Evolutionary conservation across 2,329 filamentous ascomycete genomes (phyloP), one percentile per base, ranked within the genome.

Genomic region (Venturia aucupariae): DNA sequence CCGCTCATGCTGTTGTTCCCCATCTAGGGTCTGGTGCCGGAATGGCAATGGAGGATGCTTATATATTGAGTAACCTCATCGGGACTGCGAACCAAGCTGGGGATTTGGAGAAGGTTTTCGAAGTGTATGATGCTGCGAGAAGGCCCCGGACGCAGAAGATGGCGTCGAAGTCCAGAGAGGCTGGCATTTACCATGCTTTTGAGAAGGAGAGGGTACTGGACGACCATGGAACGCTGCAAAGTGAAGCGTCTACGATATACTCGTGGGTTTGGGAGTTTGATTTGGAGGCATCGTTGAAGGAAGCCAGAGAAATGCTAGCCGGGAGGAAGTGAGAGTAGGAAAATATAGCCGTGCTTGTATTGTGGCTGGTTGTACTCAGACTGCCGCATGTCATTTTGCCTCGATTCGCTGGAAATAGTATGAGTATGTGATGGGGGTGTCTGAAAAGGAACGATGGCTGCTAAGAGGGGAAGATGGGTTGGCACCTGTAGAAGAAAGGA

Each of bases 11-110:
- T 0, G 71, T 72, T 0, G 72, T 74, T 0, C 75, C 75, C 0
- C 74, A 73, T 54, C 73, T 76, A 57, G 75, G 75, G 8, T 71
- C 74, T 3, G 75, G 75, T 0, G 75, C 75, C 3, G 75, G 75
- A 0, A 70, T 73, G 62, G 75, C 73, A 3, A 74, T 77, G 30
- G 75, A 77, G 61, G 75, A 77, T 65, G 73, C 75, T 13, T 60
- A 38, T 32, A 38, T 64, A n/a, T 38, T 64, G 30, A 48, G 62
- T 32, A 46, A 35, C 30, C 54, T 64, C 1, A 11, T 64, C 19
- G 62, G 32, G 3, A 27, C 35, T 19, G 38, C 55, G 55, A 19
- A 27, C 15, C 38, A 19, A 19, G 19, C 32, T 32, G 55, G 19
- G 19, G 54, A 64, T 35, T 19, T 61, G 62, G 35, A 41, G 19